Conservation (phyloP, 1,139 yeast genomes). For the Chernovozyma sophiae-reginae region DNA sequence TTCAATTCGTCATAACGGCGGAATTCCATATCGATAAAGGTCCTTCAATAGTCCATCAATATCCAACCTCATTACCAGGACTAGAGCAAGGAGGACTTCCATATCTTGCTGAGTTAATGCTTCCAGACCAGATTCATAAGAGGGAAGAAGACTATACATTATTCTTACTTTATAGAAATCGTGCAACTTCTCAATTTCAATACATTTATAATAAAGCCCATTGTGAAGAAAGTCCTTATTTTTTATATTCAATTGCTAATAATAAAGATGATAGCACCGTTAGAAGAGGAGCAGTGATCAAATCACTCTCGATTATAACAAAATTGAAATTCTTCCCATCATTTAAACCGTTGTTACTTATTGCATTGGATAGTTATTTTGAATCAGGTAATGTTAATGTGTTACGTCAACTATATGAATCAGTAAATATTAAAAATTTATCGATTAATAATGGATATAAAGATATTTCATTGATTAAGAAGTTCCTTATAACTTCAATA, state of each 20-base stretch:
- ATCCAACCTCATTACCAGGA: conserved; percentile 47
- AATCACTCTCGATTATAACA: conserved; percentile 53
- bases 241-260: conserved; percentile 53
- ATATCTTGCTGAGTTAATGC: conserved; percentile 54
- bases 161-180: conserved; percentile 45
- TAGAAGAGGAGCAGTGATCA: conserved; percentile 54
- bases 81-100: conserved; percentile 24
- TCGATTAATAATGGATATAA: conserved; percentile 18
- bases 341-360: conserved; percentile 53
- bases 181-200: conserved; percentile 37
- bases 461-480: conserved; percentile 29
- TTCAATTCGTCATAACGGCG: conserved; percentile 47
- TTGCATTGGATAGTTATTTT: conserved; percentile 50
- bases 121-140: conserved; percentile 61
- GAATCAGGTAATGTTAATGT: conserved; percentile 18
- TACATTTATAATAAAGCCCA: conserved; percentile 28
- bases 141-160: conserved; percentile 59
- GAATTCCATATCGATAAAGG: conserved; percentile 61
- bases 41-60: conserved; percentile 45
- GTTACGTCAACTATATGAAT: conserved; percentile 26
- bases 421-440: conserved; percentile 34
- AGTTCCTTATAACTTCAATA: conserved; percentile 41
- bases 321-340: conserved; percentile 49
- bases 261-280: conserved; percentile 43
- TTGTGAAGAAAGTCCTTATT: conserved; percentile 44